Base-by-base conservation (phyloP, 441 rosid species). In the Croton laevigatus region DNA sequence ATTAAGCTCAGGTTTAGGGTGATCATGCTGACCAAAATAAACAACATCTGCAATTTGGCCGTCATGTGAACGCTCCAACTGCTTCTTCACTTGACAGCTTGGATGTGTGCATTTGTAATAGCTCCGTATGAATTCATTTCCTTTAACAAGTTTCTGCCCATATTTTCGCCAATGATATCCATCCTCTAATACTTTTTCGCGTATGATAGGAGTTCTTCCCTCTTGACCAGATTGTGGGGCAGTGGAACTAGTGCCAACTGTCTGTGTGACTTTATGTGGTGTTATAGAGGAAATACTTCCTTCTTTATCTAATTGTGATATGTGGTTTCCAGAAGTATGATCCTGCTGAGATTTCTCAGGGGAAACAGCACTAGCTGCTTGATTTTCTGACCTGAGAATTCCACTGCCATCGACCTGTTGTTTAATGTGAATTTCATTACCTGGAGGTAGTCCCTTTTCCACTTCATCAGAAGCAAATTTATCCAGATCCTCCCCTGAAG, bases 121-220 rank as follows among this genome's bases (percentile, higher is more conserved):
- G 79, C 98, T 93, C 62, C 98, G 82, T 4, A 93, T 73, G 75
- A 88, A 89, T 81, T 89, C 97, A 81, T 89, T 93, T 42, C 94
- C 97, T 75, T 83, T 86, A 62, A 93, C 98, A 80, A 87, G 76
- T 72, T 93, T 93, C 88, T 93, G 97, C 22, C 98, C 98, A 34
- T 94, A 94, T 76, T 94, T 94, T 59, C 96, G 78, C 97, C 98
- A 94, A 75, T 85, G 87, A 78, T 82, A 94, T 69, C 96, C 98
- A 71, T 91, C 97, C 78, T 84, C 92, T 59, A 81, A 82, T 51
- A 80, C 87, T 75, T 91, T 91, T 81, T 94, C 99, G 1, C 91
- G 90, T 16, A 77, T 78, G 44, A 78, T 72, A 68, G 87, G 87
- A 66, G 72, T 78, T 74, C 82, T 85, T 71, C 88, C 88, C 75